These are phyloP conservation scores for Oryza longistaminata DNA, from an alignment of 176 grass and related monocot species.

Conservation along the genomic window DNA sequence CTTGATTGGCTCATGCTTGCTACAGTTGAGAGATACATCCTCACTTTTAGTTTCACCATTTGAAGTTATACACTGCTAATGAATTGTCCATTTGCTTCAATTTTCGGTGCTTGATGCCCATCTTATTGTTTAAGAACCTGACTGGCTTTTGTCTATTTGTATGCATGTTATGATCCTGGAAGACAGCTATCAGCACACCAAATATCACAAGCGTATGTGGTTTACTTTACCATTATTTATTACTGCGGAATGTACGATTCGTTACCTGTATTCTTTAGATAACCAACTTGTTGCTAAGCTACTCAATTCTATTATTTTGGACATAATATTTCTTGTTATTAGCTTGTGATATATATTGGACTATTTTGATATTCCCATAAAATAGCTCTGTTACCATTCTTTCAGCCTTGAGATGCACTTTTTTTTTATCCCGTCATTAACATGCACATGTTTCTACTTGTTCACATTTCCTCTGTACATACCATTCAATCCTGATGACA, in stretches of 20 bases:
- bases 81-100: neutral
- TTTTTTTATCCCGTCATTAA: neutral
- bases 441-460: neutral
- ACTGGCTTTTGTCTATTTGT: constrained; percentile 40
- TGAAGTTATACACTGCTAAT: neutral
- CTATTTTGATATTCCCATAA: neutral
- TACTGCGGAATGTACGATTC: neutral
- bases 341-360: neutral
- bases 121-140: constrained; percentile 30
- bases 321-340: neutral
- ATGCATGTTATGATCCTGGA: constrained; percentile 49
- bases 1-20: constrained; percentile 2
- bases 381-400: neutral
- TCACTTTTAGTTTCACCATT: neutral
- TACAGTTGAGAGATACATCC: neutral
- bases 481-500: neutral
- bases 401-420: neutral
- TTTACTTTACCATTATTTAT: constrained; percentile 38
- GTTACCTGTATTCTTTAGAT: neutral
- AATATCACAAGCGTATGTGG: constrained; percentile 94
- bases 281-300: neutral
- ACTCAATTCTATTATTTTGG: neutral
- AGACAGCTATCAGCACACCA: constrained; percentile 99
- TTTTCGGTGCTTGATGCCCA: neutral
- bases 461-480: neutral